Evolutionary conservation across 1,284 basidiomycete species (phyloP).

Genomic region (Malassezia slooffiae): DNA sequence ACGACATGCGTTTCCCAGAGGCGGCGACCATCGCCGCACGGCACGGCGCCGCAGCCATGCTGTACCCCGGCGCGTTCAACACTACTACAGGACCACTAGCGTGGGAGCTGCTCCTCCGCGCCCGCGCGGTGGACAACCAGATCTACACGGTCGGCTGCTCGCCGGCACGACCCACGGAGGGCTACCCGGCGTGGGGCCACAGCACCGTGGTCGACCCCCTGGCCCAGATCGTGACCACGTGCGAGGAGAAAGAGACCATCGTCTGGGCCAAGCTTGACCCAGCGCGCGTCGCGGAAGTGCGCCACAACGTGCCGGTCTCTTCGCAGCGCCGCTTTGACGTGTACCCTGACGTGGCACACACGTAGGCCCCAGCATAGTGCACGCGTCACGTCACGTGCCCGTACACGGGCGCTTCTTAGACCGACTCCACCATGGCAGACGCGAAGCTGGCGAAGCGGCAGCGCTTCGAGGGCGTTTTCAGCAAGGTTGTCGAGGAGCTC

Average conservation of each 20-base stretch:
- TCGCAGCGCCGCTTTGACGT: slow-evolving; percentile 37
- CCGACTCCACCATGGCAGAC: slow-evolving; percentile 12
- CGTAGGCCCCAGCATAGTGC: too few relatives aligned
- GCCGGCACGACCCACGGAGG: slow-evolving; percentile 68
- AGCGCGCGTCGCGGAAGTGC: slow-evolving; percentile 23
- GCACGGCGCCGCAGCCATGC: slow-evolving; percentile 70
- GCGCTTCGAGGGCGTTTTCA: slow-evolving; percentile 52
- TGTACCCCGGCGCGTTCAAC: slow-evolving; percentile 56
- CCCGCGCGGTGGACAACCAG: slow-evolving; percentile 87
- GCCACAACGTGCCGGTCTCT: slow-evolving; percentile 31
- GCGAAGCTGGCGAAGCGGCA: slow-evolving; percentile 45
- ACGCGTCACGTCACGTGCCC: slow-evolving; percentile 1
- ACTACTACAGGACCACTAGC: slow-evolving; percentile 85
- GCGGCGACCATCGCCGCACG: slow-evolving; percentile 82
- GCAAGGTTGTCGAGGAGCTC: slow-evolving; percentile 53
- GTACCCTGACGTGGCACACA: slow-evolving; percentile 22
- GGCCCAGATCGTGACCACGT: slow-evolving; percentile 68
- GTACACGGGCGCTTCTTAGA: not conserved
- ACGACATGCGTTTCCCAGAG: slow-evolving; percentile 75
- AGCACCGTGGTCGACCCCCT: slow-evolving; percentile 47
- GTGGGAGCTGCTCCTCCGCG: slow-evolving; percentile 84
- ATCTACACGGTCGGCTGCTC: slow-evolving; percentile 91
- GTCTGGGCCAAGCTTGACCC: slow-evolving; percentile 48
- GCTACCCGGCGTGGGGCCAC: slow-evolving; percentile 44
- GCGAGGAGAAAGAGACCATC: slow-evolving; percentile 68